Evolutionary conservation across 352 stramenopile genomes (phyloP).

Genomic region (Pythium phragmitis): DNA sequence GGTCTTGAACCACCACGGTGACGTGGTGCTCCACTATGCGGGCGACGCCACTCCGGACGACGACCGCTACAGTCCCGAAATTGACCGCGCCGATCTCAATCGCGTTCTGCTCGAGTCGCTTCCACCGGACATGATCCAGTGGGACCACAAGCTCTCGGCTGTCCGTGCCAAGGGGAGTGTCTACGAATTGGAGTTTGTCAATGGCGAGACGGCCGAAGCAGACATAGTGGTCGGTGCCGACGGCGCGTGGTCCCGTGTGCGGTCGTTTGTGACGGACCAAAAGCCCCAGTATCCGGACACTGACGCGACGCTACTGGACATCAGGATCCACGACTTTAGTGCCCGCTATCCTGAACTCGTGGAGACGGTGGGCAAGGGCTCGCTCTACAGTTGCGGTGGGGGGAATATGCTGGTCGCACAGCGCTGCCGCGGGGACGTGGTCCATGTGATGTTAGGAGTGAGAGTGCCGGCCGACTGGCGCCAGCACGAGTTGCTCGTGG

Average conservation of each 20-base stretch:
- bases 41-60: constrained; percentile 1
- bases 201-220: background rate
- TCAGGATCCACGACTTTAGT: constrained; percentile 13
- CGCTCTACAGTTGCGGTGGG: constrained; percentile 15
- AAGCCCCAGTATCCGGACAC: constrained; percentile 12
- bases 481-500: background rate
- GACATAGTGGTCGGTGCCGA: constrained; percentile 21
- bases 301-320: constrained; percentile 14
- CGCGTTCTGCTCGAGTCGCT: constrained; percentile 21
- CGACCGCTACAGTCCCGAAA: constrained; percentile 22
- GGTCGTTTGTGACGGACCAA: constrained; percentile 13
- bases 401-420: constrained; percentile 22
- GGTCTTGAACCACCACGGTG: constrained; percentile 12
- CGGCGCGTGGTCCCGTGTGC: constrained; percentile 21
- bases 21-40: constrained; percentile 9
- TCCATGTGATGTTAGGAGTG: constrained; percentile 24
- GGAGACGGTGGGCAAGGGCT: constrained; percentile 19
- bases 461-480: constrained; percentile 4
- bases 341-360: constrained; percentile 14
- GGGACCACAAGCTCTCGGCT: constrained; percentile 16
- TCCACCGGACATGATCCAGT: constrained; percentile 10
- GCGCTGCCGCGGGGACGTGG: constrained; percentile 17
- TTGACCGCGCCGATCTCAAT: constrained; percentile 14
- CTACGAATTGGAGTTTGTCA: constrained; percentile 14
- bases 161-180: background rate